These are phyloP conservation scores for Ensete ventricosum DNA, from an alignment of 176 grass and related monocot species.

Conservation along the genomic window DNA sequence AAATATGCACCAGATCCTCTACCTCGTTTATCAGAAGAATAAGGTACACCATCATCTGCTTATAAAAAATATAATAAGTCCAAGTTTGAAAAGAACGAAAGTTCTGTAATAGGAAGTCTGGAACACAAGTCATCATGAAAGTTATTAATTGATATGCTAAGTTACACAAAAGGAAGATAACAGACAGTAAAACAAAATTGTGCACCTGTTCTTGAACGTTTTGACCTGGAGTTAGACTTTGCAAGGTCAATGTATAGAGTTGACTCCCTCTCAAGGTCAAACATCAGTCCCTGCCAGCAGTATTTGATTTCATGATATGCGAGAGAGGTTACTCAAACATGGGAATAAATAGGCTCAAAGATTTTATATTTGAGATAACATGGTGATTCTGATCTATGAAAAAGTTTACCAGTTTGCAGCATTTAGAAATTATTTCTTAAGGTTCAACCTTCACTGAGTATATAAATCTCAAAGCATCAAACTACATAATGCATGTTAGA, in stretches of 20 bases:
- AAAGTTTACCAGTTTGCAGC: not conserved
- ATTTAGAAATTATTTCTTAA: not conserved
- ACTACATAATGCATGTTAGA: not conserved
- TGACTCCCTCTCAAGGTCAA: conserved; percentile 88
- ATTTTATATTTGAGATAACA: no score
- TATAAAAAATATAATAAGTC: not conserved
- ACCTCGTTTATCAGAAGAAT: conserved; percentile 42
- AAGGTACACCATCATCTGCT: conserved; percentile 35
- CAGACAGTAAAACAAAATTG: not conserved
- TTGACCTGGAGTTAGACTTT: conserved; percentile 82
- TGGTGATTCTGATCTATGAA: not conserved
- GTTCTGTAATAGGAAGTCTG: not conserved
- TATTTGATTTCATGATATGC: not conserved
- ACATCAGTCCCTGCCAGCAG: conserved; percentile 51
- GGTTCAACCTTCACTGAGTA: not conserved
- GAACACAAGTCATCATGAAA: not conserved
- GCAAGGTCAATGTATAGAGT: conserved; percentile 82
- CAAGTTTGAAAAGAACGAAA: not conserved
- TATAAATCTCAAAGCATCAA: not conserved
- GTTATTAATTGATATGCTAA: not conserved
- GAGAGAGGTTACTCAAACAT: not conserved
- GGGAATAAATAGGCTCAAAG: not conserved
- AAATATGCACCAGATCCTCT: conserved; percentile 30
- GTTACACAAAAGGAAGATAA: not conserved
- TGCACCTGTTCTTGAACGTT: conserved; percentile 74